Evolutionary conservation across 1,139 yeast species (phyloP), one percentile per base, ranked within the genome.

Genomic region (Taphrina betulina): DNA sequence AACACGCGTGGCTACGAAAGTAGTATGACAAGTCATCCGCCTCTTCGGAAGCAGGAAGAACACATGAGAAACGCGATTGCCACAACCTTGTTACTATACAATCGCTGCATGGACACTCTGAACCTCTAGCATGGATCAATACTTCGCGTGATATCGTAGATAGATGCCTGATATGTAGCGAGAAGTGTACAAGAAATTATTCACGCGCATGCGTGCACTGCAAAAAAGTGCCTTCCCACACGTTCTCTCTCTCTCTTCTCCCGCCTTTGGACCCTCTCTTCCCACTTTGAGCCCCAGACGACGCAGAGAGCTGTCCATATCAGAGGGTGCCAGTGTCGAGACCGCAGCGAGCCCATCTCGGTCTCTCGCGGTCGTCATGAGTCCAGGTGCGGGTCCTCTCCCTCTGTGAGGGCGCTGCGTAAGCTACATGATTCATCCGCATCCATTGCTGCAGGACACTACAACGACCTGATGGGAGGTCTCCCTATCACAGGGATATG

Each of bases 401-500:
- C 7, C 35, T 28, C 45, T 17, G 22, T 41, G 45, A 29, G 34
- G 2, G 17, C 48, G 36, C 29, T 33, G 48, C 48, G 48, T 43
- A 43, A 43, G 31, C 48, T 43, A 19, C 48, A 43, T 43, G 48
- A 43, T 19, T 29, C 48, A 43, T 43, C 16, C 40, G 40, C 40
- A 46, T 41, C 54, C 20, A 17, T n/a, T n/a, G n/a, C n/a, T n/a
- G n/a, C n/a, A n/a, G 54, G 33, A 3, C 40, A 40, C 35, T 42
- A 36, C 16, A 36, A 35, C 44, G 17, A 23, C 40, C 48, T 46
- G 33, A 28, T 75, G 64, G 78, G 78, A 19, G 78, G 79, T 62
- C n/a, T n/a, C n/a, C n/a, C n/a, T n/a, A n/a, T n/a, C n/a, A n/a
- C n/a, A n/a, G n/a, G n/a, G n/a, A n/a, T n/a, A n/a, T n/a, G n/a